Base-by-base conservation (phyloP, 768 basidiomycete species). In the Thelephora aurantiotincta region DNA sequence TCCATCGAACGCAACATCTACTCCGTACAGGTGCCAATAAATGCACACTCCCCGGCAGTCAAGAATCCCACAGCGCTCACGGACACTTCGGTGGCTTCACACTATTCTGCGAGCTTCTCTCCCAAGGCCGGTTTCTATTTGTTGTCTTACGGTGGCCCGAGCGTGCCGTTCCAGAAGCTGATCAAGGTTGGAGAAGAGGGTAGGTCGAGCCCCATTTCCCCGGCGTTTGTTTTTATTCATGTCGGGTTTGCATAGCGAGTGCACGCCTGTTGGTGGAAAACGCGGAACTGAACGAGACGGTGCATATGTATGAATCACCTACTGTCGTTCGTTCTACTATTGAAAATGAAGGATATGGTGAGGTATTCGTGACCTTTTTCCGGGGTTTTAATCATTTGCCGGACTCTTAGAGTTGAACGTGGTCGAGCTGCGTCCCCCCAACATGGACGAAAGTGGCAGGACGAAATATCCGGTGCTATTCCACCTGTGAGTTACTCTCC, bases 381-480 rank as follows among this genome's bases (percentile, higher is more conserved):
- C 38, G 9, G 22, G 1, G 14, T 16, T 5, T 14, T 41, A 14
- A 41, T n/a, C 38, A 9, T 18, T 14, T 30, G 9, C 23, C 16
- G n/a, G 33, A 48, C 45, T 48, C 51, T 44, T 48, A 92, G 90
- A 89, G 57, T 67, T 97, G 48, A 96, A 96, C 61, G 85, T 87
- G 48, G 73, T 85, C 57, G 93, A 97, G 66, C 75, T 94, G 54
- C 77, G 89, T 13, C 96, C 96, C 14, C 90, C 91, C 3, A 72
- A 75, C 50, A 86, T 98, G 80, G 96, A 99, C 55, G 81, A 86
- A 56, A 83, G 89, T 18, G 96, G 96, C n/a, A 78, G 87, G 38
- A 89, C 84, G 7, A 92, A 94, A 61, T 98, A 99, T 58, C 88
- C 96, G 1, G 91, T 97, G 18, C 68, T 99, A 23, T 91, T 98